These are phyloP conservation scores for Nemania sp. DNA, from an alignment of 2,329 filamentous ascomycete genomes.

Conservation along the genomic window DNA sequence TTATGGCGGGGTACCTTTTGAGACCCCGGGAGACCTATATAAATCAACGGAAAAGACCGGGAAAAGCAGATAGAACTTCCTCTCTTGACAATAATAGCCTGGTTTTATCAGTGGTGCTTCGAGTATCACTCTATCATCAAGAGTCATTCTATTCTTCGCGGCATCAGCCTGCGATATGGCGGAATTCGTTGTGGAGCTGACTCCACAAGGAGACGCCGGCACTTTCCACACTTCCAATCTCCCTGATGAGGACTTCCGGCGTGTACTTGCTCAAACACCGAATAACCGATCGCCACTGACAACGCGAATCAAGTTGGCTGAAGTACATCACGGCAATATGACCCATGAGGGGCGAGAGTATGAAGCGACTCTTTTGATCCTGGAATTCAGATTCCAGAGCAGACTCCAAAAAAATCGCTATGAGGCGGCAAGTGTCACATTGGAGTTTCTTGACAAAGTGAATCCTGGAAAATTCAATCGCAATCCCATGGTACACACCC, in stretches of 20 bases:
- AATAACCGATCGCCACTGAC: neutral
- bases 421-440: neutral
- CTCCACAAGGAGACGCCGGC: neutral
- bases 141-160: too few species aligned
- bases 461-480: too few species aligned
- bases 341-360: neutral
- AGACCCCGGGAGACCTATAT: too few species aligned
- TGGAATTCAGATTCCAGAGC: neutral
- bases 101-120: too few species aligned
- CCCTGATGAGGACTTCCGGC: neutral
- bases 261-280: neutral
- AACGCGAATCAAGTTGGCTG: neutral
- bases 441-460: neutral
- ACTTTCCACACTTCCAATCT: neutral
- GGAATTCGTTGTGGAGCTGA: neutral
- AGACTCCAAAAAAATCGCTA: neutral
- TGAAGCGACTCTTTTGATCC: neutral
- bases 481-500: too few species aligned
- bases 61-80: too few species aligned
- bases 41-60: too few species aligned
- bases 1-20: too few species aligned
- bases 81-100: too few species aligned
- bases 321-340: neutral
- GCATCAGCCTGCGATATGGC: too few species aligned
- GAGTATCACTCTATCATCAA: too few species aligned